Evolutionary conservation across 495 filamentous ascomycete species (phyloP).

Genomic region (Cercophora sp.): DNA sequence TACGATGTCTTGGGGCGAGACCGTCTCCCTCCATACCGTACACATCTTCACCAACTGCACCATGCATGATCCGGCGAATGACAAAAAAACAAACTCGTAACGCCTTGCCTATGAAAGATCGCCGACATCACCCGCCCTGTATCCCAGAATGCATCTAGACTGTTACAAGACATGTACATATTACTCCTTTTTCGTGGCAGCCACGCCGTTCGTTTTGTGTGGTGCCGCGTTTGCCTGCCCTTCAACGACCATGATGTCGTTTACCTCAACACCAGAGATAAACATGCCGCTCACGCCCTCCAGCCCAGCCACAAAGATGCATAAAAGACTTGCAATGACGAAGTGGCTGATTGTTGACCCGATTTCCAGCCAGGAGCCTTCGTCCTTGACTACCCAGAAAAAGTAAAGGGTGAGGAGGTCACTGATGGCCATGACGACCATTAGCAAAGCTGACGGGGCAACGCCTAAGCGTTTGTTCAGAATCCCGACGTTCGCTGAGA

Average conservation of each 20-base stretch:
- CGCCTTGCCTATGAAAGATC: too few relatives aligned
- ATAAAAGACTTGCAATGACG: constrained; percentile 80
- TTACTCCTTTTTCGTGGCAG: not conserved
- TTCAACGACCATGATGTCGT: constrained; percentile 18
- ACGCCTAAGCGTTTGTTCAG: constrained; percentile 83
- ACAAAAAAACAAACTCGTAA: too few relatives aligned
- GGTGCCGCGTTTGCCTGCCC: constrained; percentile 33
- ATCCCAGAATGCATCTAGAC: too few relatives aligned
- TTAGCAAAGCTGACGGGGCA: constrained; percentile 81
- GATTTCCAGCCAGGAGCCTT: constrained; percentile 96
- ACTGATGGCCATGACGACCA: constrained; percentile 87
- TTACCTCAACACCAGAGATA: constrained; percentile 73
- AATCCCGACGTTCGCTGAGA: constrained; percentile 89
- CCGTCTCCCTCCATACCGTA: too few relatives aligned
- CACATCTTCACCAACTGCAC: too few relatives aligned
- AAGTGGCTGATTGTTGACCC: constrained; percentile 95
- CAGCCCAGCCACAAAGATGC: constrained; percentile 84
- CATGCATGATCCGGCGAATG: too few relatives aligned
- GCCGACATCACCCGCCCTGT: too few relatives aligned
- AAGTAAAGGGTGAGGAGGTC: constrained; percentile 95
- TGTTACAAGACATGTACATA: not conserved
- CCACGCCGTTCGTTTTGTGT: constrained; percentile 22
- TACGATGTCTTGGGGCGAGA: too few relatives aligned
- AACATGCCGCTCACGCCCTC: constrained; percentile 85
- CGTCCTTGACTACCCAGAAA: constrained; percentile 95